These are phyloP conservation scores for Eucalyptus fibrosa DNA, from an alignment of 345 rosid genomes.

Conservation along the genomic window DNA sequence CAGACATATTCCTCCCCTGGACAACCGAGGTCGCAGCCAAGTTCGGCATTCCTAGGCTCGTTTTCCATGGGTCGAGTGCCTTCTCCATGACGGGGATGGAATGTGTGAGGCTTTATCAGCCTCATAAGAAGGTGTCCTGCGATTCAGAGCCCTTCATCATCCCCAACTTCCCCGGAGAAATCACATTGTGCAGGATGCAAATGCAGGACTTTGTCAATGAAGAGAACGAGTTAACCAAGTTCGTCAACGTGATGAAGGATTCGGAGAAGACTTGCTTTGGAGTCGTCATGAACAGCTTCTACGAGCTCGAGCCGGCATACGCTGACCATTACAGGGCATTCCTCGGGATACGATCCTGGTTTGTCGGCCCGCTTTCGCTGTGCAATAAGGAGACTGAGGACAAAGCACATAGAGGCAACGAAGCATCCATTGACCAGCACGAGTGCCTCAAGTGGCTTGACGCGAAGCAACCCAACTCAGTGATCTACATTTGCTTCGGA, in stretches of 20 bases:
- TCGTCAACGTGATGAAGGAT: constrained; percentile 1
- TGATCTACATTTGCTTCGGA: constrained; percentile 35
- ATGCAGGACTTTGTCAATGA: background rate
- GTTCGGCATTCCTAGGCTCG: constrained; percentile 16
- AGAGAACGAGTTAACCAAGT: background rate
- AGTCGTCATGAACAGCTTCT: constrained; percentile 55
- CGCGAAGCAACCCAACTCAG: constrained; percentile 16
- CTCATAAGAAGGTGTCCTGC: constrained; percentile 1
- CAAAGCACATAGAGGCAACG: background rate
- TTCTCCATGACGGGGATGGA: background rate
- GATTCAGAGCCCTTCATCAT: constrained; percentile 16
- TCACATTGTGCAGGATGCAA: constrained; percentile 3
- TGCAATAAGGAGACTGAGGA: background rate
- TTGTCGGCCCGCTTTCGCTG: constrained; percentile 39
- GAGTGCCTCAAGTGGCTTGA: constrained; percentile 36
- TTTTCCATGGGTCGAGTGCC: constrained; percentile 11
- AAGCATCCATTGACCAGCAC: constrained; percentile 1
- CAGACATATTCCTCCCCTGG: constrained; percentile 24
- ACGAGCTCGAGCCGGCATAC: constrained; percentile 57
- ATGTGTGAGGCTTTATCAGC: background rate
- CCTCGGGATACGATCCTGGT: constrained; percentile 45
- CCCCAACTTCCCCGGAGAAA: constrained; percentile 18
- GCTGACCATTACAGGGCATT: constrained; percentile 22
- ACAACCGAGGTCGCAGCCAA: constrained; percentile 8
- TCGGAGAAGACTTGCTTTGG: constrained; percentile 45